Evolutionary conservation across 2,329 filamentous ascomycete species (phyloP), one percentile per base, ranked within the genome.

Genomic region (Pseudogymnoascus destructans): DNA sequence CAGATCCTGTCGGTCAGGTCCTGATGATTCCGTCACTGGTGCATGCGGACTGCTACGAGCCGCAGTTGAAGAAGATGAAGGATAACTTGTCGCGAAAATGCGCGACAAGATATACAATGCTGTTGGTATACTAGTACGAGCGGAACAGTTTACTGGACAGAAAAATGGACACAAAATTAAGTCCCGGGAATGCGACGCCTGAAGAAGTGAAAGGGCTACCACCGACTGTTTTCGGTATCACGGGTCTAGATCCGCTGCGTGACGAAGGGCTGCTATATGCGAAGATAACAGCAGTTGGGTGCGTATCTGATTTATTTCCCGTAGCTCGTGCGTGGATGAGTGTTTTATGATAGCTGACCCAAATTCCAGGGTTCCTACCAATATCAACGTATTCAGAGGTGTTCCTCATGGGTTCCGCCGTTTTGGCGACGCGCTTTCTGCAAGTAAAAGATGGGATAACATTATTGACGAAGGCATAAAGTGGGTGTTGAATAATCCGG

Each of bases 21-120:
- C 64, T 80, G 2, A 75, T 77, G 70, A 78, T 79, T 9, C 76
- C 77, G 0, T 72, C 70, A 3, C 49, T 80, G n/a, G 71, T 74
- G 33, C 36, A 59, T 42, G 19, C 21, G 0, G 63, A 68, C n/a
- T 52, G 46, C 15, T 52, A 30, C 15, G 25, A 17, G 15, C 46
- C 46, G 2, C 69, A 73, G 11, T 27, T 73, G 6, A 65, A 64
- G 9, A 67, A 70, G 60, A 64, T 77, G 55, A 70, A 67, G 15
- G 68, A n/a, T n/a, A n/a, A n/a, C n/a, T n/a, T n/a, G n/a, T n/a
- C n/a, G n/a, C 5, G 67, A 76, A 60, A 75, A 75, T 59, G 72
- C n/a, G n/a, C n/a, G n/a, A n/a, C n/a, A n/a, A n/a, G n/a, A n/a
- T n/a, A n/a, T n/a, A n/a, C n/a, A n/a, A n/a, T n/a, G n/a, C n/a